A percentile compares a stretch with the other conserved stretches of the same genome.
phyloP scores from a whole-genome alignment of 805 yeast genomes.

The Saturnispora mendoncae region DNA sequence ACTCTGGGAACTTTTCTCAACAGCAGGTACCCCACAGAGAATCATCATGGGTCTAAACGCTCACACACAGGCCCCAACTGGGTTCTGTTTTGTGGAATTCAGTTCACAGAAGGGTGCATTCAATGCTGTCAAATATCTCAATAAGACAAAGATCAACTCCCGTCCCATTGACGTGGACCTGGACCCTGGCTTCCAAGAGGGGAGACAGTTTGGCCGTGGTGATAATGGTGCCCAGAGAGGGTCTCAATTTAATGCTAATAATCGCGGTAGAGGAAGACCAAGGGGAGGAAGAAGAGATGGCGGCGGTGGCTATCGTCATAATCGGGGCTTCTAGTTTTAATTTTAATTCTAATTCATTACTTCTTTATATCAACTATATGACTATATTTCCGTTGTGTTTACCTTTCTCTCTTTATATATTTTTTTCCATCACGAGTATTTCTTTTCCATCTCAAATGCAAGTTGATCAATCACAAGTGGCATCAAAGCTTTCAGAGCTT shows the following conservation, averaged over 20 bases:
- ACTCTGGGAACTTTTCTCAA: slow-evolving; percentile 75
- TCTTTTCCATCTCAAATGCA: too few species aligned
- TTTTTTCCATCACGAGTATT: too few species aligned
- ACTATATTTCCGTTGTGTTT: too few species aligned
- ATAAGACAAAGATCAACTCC: slow-evolving; percentile 78
- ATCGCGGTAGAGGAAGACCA: slow-evolving; percentile 11
- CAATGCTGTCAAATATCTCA: slow-evolving; percentile 72
- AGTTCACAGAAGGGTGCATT: slow-evolving; percentile 60
- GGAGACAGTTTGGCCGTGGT: slow-evolving; percentile 94
- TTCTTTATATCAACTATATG: too few species aligned
- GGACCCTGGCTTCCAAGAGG: slow-evolving; percentile 94
- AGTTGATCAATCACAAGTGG: too few species aligned
- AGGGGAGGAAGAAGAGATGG: slow-evolving; percentile 17
- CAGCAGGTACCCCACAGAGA: slow-evolving; percentile 68
- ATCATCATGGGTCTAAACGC: slow-evolving; percentile 94
- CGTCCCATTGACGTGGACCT: slow-evolving; percentile 75
- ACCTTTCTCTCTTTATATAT: too few species aligned
- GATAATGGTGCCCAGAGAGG: slow-evolving; percentile 78
- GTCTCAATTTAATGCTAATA: slow-evolving; percentile 19
- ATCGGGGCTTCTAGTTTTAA: too few species aligned
- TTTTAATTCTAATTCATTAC: too few species aligned
- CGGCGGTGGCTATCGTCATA: not conserved
- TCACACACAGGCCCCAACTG: slow-evolving; percentile 87
- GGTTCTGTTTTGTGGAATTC: slow-evolving; percentile 89
- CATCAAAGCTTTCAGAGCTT: too few species aligned